phyloP scores from a whole-genome alignment of 352 stramenopile genomes.

The Phytophthora colocasiae region DNA sequence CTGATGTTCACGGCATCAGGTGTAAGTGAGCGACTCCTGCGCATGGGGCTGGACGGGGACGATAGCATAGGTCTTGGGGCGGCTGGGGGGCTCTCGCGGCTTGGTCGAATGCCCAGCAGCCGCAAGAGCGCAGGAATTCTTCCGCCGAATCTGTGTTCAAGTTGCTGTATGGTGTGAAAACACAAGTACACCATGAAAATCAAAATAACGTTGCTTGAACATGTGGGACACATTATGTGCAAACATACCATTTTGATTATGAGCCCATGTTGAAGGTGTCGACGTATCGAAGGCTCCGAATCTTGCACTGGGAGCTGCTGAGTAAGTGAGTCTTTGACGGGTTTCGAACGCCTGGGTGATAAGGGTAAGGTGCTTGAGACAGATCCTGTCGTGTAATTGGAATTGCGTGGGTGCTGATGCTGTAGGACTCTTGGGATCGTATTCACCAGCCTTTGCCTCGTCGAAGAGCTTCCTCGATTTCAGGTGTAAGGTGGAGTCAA shows the following conservation, averaged over 20 bases:
- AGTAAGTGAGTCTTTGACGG: conserved; percentile 25
- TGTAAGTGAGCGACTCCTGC: conserved; percentile 20
- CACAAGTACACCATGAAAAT: neutral
- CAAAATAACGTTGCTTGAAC: too few species aligned
- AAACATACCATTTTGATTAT: neutral
- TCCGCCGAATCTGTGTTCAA: conserved; percentile 26
- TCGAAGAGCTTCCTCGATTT: conserved; percentile 51
- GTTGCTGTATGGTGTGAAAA: conserved; percentile 4
- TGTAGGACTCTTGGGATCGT: conserved; percentile 8
- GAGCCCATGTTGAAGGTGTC: conserved; percentile 48
- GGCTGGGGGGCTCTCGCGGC: neutral
- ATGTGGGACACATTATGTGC: neutral
- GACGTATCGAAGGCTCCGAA: conserved; percentile 50
- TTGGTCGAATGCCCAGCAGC: conserved; percentile 14
- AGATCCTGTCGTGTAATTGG: conserved; percentile 22
- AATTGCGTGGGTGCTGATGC: conserved; percentile 20
- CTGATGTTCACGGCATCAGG: conserved; percentile 40
- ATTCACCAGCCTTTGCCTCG: conserved; percentile 35
- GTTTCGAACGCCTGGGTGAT: conserved; percentile 18
- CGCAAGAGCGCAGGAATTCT: conserved; percentile 25
- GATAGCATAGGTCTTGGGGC: conserved; percentile 19
- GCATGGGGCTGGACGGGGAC: conserved; percentile 41
- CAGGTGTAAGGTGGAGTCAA: conserved; percentile 51
- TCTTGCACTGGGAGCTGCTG: conserved; percentile 15
- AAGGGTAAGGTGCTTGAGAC: conserved; percentile 24